phyloP scores from a whole-genome alignment of 768 basidiomycete genomes.

The Psilocybe cubensis region DNA sequence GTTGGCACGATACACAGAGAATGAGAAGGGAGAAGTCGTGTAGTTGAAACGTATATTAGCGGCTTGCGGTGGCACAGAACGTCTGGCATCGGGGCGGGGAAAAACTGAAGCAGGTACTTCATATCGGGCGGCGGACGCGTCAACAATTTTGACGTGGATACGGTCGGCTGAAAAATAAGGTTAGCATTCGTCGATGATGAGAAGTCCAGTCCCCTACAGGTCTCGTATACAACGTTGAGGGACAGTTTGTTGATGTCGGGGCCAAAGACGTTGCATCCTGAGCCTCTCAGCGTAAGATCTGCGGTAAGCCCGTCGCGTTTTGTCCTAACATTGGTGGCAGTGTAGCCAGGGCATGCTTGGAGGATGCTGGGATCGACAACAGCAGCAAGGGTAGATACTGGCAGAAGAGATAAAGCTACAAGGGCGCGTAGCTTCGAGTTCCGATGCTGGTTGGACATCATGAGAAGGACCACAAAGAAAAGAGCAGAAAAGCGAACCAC shows the following conservation, averaged over 20 bases:
- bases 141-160: conserved; percentile 67
- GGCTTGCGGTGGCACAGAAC: conserved; percentile 26
- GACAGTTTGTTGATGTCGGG: conserved; percentile 50
- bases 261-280: conserved; percentile 64
- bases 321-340: conserved; percentile 46
- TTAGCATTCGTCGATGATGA: not conserved
- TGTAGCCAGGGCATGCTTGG: conserved; percentile 66
- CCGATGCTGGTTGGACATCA: not conserved
- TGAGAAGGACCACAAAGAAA: not conserved
- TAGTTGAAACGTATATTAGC: conserved; percentile 63
- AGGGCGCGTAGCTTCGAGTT: not conserved
- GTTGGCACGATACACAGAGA: conserved; percentile 54
- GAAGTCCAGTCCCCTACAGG: conserved; percentile 30
- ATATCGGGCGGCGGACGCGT: conserved; percentile 52
- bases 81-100: conserved; percentile 48
- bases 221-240: conserved; percentile 62
- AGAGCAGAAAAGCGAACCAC: no score
- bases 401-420: not conserved
- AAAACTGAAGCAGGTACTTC: conserved; percentile 68
- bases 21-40: conserved; percentile 62
- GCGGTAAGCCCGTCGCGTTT: conserved; percentile 47
- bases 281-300: conserved; percentile 53
- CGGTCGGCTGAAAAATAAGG: conserved; percentile 43
- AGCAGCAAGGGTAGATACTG: not conserved
- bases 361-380: conserved; percentile 40